Evolutionary conservation across 169 alveolate species (phyloP), one percentile per base, ranked within the genome.

Genomic region (Toxoplasma gondii): DNA sequence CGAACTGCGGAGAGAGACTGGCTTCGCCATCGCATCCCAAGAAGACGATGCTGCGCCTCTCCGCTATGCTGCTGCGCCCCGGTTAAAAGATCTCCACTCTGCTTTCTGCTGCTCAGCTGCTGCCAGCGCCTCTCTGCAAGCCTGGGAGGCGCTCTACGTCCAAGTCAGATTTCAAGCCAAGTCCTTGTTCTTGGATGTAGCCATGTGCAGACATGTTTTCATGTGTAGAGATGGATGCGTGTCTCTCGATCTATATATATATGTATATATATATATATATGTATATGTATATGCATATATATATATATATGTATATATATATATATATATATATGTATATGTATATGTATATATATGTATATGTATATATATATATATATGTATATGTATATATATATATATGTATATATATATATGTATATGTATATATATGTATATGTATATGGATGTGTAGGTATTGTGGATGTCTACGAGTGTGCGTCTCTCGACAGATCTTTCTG

Each of bases 91-190:
- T 64, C 43, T 92, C 49, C 16, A 0, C 16, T 24, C 80, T 74
- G 58, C 91, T 5, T 82, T 88, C 92, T 58, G 92, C 92, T 41
- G 95, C 41, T 53, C 67, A 31, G 92, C 92, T 27, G 92, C 87
- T 34, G 95, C 95, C 4, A 44, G 88, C 49, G 95, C 95, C 82
- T 82, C 88, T 29, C 27, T 44, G 24, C 45, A 38, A 0, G 84
- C 84, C 38, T 82, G 90, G 90, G 34, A 44, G 12, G 10, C 44
- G 7, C 90, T 82, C 31, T 82, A 82, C 67, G 90, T 82, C 19
- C 90, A 82, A 49, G 90, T 82, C 36, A 43, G 67, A 22, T 17
- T 4, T 5, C n/a, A 22, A 38, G 31, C 4, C 44, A 80, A 80
- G 88, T 41, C 29, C 36, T 7, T 31, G 86, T n/a, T 10, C 38